These are phyloP conservation scores for Saraca asoca DNA, from an alignment of 331 rosid genomes.

Conservation along the genomic window DNA sequence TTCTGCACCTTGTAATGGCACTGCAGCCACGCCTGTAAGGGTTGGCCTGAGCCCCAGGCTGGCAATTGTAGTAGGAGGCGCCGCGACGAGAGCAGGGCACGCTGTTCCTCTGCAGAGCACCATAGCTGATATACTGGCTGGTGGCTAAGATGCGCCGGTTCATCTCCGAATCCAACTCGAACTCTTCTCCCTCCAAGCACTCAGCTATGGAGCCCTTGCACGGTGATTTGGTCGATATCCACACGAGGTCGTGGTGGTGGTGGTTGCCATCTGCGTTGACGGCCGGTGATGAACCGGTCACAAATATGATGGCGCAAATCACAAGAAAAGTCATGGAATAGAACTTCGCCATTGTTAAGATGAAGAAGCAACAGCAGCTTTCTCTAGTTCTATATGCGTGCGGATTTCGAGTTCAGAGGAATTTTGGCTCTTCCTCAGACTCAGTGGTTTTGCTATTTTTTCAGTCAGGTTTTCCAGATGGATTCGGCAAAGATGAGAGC, in stretches of 20 bases:
- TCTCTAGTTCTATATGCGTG: no score
- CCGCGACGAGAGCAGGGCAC: slow-evolving; percentile 95
- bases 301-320: slow-evolving; percentile 55
- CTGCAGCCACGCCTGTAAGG: slow-evolving; percentile 87
- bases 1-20: slow-evolving; percentile 82
- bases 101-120: slow-evolving; percentile 84
- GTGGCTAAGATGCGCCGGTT: slow-evolving; percentile 89
- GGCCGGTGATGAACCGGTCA: slow-evolving; percentile 38
- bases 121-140: slow-evolving; percentile 77
- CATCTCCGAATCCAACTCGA: slow-evolving; percentile 74
- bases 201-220: slow-evolving; percentile 70
- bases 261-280: slow-evolving; percentile 48
- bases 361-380: neutral
- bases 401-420: neutral
- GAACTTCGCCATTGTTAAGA: slow-evolving; percentile 53
- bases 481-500: neutral
- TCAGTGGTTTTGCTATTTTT: neutral
- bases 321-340: slow-evolving; percentile 39
- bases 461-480: neutral
- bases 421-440: neutral
- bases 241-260: slow-evolving; percentile 39
- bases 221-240: slow-evolving; percentile 45
- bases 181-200: slow-evolving; percentile 66
- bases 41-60: slow-evolving; percentile 75
- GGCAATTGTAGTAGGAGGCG: slow-evolving; percentile 85